Base-by-base conservation (phyloP, 169 alveolate genomes). In the Perkinsus marinus region DNA sequence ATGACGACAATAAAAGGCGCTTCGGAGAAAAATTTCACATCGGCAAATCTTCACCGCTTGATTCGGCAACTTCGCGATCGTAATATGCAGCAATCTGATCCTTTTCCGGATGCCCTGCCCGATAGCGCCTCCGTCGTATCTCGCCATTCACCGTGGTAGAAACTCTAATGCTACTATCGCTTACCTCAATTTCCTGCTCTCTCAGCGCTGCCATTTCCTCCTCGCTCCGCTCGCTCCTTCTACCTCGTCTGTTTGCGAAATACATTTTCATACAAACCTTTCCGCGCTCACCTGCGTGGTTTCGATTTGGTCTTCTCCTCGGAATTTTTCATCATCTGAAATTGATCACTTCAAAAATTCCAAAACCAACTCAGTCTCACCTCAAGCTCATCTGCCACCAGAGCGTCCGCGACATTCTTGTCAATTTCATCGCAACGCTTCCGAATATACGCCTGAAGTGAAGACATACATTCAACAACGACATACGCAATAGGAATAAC, bases 1-100 rank as follows among this genome's bases (percentile, higher is more conserved):
- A n/a, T n/a, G 69, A 43, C 91, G 38, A 89, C 89, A 91, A 92
- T 92, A 91, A n/a, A 41, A 22, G 19, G 90, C 79, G 22, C 34
- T 16, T 30, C 7, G 5, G 79, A 57, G 79, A 5, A 13, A 13
- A 3, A 41, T 6, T 30, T 30, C 0, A 57, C 79, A 57, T 13
- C 22, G 79, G 79, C 22, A 57, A 26, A 26, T 57, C 79, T 26
- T 57, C 79, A 13, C 22, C 79, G 79, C 79, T 57, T 13, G 79
- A 57, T 30, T 57, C 79, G 5, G 79, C 79, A 2, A 57, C 79
- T 57, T 57, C 79, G 7, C 34, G 79, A 26, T 57, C 79, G 22
- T 57, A 57, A 30, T 57, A 57, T 13, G 79, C 22, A 13, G 79
- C 79, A 19, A 57, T 57, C 22, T 57, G 79, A 0, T 26, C 37